These are phyloP conservation scores for Lumnitzera littorea DNA, from an alignment of 345 rosid genomes.

Conservation along the genomic window DNA sequence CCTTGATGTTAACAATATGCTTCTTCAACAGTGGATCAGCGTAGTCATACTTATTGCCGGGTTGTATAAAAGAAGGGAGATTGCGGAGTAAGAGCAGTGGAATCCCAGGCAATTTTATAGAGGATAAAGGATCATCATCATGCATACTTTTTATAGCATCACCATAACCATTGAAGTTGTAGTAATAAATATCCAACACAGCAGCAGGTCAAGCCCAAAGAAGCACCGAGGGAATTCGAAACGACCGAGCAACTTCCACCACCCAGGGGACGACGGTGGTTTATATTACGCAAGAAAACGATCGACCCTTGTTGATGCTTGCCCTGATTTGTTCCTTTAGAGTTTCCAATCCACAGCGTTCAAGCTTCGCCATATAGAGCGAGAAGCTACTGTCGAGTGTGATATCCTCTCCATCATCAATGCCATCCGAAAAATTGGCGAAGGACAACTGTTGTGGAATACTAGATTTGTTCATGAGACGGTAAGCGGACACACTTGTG, in stretches of 20 bases:
- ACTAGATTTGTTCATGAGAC: slow-evolving; percentile 28
- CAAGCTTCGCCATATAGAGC: slow-evolving; percentile 8
- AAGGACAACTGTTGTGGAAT: slow-evolving; percentile 27
- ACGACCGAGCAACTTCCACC: slow-evolving; percentile 34
- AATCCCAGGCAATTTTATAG: slow-evolving; percentile 32
- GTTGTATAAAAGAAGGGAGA: slow-evolving; percentile 43
- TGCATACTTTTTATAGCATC: slow-evolving; percentile 14
- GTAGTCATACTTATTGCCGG: slow-evolving; percentile 8
- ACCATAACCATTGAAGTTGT: slow-evolving; percentile 35
- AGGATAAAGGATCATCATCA: slow-evolving; percentile 10
- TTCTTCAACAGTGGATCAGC: slow-evolving; percentile 4
- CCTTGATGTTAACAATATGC: slow-evolving; percentile 13
- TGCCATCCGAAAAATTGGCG: slow-evolving; percentile 45
- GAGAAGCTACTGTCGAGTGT: slow-evolving; percentile 15
- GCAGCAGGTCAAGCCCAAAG: slow-evolving; percentile 69
- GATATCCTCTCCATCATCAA: slow-evolving; percentile 31
- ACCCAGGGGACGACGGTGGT: slow-evolving; percentile 27
- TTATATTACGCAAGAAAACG: slow-evolving; percentile 17
- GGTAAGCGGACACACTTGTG: slow-evolving; percentile 26
- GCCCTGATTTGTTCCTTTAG: slow-evolving; percentile 13
- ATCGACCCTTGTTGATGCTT: neutral
- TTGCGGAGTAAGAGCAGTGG: slow-evolving; percentile 31
- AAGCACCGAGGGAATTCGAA: slow-evolving; percentile 23
- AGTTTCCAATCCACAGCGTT: slow-evolving; percentile 10
- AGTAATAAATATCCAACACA: slow-evolving; percentile 47